A percentile compares a stretch with the other conserved stretches of the same genome.
phyloP scores from a whole-genome alignment of 176 grass and related monocot species.

The Thalia dealbata region DNA sequence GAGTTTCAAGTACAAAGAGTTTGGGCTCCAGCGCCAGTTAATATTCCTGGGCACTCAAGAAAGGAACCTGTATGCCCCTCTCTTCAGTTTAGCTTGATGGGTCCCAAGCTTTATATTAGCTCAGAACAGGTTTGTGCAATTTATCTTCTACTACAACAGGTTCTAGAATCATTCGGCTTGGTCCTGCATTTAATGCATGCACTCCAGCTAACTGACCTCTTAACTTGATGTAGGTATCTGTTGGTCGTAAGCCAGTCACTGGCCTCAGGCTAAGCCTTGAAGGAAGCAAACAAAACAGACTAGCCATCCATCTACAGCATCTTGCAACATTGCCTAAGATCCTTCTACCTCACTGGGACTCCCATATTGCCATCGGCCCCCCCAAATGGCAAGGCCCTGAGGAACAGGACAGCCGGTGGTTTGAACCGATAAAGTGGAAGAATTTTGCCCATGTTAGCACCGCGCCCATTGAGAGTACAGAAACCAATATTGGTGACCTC shows the following conservation, averaged over 20 bases:
- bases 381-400: conserved; percentile 97
- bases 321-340: conserved; percentile 84
- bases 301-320: conserved; percentile 88
- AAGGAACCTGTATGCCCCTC: conserved; percentile 92
- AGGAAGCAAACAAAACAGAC: conserved; percentile 77
- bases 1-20: conserved; percentile 83
- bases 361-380: conserved; percentile 76
- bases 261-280: conserved; percentile 73
- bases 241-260: conserved; percentile 81
- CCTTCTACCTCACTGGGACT: conserved; percentile 85
- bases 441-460: conserved; percentile 96
- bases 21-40: conserved; percentile 80
- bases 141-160: not conserved
- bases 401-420: conserved; percentile 99
- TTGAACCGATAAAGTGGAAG: conserved; percentile 95
- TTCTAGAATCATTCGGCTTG: not conserved
- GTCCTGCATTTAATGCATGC: not conserved
- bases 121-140: conserved; percentile 70
- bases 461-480: conserved; percentile 73
- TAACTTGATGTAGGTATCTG: conserved; percentile 60
- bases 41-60: conserved; percentile 75
- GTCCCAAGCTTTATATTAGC: conserved; percentile 88
- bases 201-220: not conserved
- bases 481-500: conserved; percentile 78
- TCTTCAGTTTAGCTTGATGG: conserved; percentile 95